Evolutionary conservation across 2,329 filamentous ascomycete genomes (phyloP).

Genomic region (Stagonosporopsis rhizophila): DNA sequence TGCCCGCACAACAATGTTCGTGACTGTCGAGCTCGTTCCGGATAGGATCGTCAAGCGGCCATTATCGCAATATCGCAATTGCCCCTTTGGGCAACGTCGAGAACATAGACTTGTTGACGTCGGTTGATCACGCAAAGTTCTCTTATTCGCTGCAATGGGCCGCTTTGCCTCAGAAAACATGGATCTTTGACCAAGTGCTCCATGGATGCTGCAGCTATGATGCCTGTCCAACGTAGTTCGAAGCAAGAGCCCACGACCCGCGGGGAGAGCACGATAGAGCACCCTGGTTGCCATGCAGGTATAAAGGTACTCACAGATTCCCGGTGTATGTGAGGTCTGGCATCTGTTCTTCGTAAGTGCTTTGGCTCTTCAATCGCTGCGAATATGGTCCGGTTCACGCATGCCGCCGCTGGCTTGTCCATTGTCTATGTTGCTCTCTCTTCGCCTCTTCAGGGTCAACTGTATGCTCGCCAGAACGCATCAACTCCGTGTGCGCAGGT

Average conservation of each 20-base stretch:
- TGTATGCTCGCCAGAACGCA: constrained; percentile 38
- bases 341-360: constrained; percentile 12
- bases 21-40: background rate
- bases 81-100: constrained; percentile 16
- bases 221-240: constrained; percentile 20
- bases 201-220: constrained; percentile 26
- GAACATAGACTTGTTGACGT: constrained; percentile 16
- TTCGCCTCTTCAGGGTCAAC: constrained; percentile 31
- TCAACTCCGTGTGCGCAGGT: constrained; percentile 45
- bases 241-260: constrained; percentile 12
- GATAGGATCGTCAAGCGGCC: constrained; percentile 11
- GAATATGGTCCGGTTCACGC: constrained; percentile 36
- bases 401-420: constrained; percentile 32
- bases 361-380: background rate
- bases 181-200: constrained; percentile 12
- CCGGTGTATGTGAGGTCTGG: background rate
- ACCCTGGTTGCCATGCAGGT: constrained; percentile 10
- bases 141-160: constrained; percentile 23
- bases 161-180: constrained; percentile 19
- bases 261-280: constrained; percentile 7
- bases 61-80: constrained; percentile 20
- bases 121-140: constrained; percentile 15
- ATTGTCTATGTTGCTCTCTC: constrained; percentile 37
- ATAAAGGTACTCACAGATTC: constrained; percentile 18
- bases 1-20: background rate